Percentiles rank a stretch among this genome's conserved stretches.
These are phyloP conservation scores for Trichoderma afroharzianum DNA, from an alignment of 2,329 filamentous ascomycete species.

Conservation along the genomic window DNA sequence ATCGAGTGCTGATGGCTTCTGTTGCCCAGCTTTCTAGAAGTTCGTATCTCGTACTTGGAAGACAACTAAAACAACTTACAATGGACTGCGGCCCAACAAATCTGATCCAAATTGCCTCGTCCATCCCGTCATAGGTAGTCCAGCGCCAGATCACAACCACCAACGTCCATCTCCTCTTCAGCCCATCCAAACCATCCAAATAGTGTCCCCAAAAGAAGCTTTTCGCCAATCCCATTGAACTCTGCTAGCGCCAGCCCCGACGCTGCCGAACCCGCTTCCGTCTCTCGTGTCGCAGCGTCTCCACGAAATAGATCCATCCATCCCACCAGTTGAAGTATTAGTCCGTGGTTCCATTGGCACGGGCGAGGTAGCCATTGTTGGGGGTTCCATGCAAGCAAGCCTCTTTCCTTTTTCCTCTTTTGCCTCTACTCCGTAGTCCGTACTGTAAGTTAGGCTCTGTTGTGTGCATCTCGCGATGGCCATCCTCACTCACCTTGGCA, in stretches of 20 bases:
- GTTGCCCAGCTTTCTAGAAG: background rate
- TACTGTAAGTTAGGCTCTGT: background rate
- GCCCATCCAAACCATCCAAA: background rate
- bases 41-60: background rate
- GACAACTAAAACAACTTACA: background rate
- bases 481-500: background rate
- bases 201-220: background rate
- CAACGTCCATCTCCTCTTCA: background rate
- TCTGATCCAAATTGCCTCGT: background rate
- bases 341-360: background rate
- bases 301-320: background rate
- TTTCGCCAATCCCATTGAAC: background rate
- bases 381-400: background rate
- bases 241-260: slow-evolving; percentile 12
- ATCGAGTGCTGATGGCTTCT: background rate
- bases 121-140: background rate
- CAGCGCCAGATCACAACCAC: background rate
- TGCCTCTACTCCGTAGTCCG: background rate
- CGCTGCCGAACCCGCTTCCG: slow-evolving; percentile 5
- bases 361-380: background rate
- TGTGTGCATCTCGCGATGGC: background rate
- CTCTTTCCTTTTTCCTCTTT: background rate
- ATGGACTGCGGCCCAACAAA: background rate
- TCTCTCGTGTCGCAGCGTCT: background rate
- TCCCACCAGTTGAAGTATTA: background rate